phyloP scores from a whole-genome alignment of 2,329 filamentous ascomycete genomes.

The Phaeophleospora eucalypticola region DNA sequence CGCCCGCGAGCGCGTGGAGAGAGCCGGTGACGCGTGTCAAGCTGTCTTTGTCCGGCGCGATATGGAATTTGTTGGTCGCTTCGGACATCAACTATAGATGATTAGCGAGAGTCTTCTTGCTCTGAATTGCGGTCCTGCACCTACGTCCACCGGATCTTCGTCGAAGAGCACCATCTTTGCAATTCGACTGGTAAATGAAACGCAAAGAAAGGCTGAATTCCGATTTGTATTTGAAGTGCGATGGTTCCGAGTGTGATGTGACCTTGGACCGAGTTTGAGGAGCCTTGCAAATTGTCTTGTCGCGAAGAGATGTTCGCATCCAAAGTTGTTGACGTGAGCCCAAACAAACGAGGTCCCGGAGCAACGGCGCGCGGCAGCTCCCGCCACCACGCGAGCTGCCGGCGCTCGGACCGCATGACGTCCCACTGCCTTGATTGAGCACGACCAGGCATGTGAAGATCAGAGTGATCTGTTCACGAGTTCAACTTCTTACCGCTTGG shows the following conservation, averaged over 20 bases:
- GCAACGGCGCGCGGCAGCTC: neutral
- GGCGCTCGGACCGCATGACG: neutral
- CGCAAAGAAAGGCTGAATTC: neutral
- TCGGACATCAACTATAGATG: constrained; percentile 66
- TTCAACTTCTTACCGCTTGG: neutral
- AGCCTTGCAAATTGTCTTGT: too few relatives aligned
- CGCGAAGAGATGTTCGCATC: too few relatives aligned
- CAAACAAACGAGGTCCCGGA: constrained; percentile 6
- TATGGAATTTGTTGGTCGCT: constrained; percentile 94
- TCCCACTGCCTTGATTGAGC: neutral
- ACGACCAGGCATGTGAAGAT: constrained; percentile 5
- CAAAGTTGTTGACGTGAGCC: constrained; percentile 10
- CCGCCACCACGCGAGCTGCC: neutral
- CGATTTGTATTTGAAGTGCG: neutral
- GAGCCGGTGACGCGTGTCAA: constrained; percentile 81
- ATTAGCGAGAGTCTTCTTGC: constrained; percentile 5
- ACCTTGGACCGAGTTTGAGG: constrained; percentile 1
- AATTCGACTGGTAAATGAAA: too few relatives aligned
- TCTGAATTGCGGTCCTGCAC: constrained; percentile 25
- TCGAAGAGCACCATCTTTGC: constrained; percentile 76
- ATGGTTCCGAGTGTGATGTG: constrained; percentile 1
- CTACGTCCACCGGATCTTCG: constrained; percentile 82
- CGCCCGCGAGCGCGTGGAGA: constrained; percentile 75
- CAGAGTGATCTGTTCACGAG: constrained; percentile 1
- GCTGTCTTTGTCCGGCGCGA: constrained; percentile 77